Percentiles rank a stretch among this genome's conserved stretches.
Evolutionary conservation across 768 basidiomycete genomes (phyloP).

Genomic region (Mycena latifolia): DNA sequence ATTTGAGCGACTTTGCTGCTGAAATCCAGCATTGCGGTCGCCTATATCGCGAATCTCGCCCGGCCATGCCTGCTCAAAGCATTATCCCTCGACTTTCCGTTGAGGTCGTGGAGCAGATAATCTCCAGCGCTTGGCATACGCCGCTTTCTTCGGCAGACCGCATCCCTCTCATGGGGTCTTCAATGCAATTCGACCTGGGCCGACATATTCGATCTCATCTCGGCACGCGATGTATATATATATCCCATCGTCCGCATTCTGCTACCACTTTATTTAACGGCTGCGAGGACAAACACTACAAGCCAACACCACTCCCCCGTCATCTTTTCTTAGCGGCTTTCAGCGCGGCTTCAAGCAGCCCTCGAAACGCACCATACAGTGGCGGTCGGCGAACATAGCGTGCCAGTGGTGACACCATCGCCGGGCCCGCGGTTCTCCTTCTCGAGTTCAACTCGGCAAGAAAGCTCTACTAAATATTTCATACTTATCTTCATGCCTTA

Average conservation of each 20-base stretch:
- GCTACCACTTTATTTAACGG: conserved; percentile 24
- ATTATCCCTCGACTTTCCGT: conserved; percentile 30
- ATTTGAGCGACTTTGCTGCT: not conserved
- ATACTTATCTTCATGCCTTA: no score
- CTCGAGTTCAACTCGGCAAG: no score
- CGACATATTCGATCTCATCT: conserved; percentile 26
- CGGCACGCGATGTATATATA: conserved; percentile 37
- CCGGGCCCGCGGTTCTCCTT: no score
- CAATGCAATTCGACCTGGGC: conserved; percentile 38
- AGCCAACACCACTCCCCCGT: not conserved
- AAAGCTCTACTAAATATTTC: no score
- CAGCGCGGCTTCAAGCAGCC: not conserved
- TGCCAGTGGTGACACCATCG: no score
- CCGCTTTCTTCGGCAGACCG: conserved; percentile 35
- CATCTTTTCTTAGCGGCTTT: not conserved
- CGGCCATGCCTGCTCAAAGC: conserved; percentile 5
- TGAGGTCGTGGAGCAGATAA: conserved; percentile 36
- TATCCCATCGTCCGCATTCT: conserved; percentile 33
- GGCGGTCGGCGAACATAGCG: conserved; percentile 18
- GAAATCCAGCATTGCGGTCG: not conserved
- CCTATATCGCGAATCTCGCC: not conserved
- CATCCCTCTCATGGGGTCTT: conserved; percentile 35
- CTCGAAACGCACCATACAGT: not conserved
- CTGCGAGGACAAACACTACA: not conserved
- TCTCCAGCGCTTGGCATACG: conserved; percentile 32